These are phyloP conservation scores for Chaetomidium leptoderma DNA, from an alignment of 495 filamentous ascomycete species.

Conservation along the genomic window DNA sequence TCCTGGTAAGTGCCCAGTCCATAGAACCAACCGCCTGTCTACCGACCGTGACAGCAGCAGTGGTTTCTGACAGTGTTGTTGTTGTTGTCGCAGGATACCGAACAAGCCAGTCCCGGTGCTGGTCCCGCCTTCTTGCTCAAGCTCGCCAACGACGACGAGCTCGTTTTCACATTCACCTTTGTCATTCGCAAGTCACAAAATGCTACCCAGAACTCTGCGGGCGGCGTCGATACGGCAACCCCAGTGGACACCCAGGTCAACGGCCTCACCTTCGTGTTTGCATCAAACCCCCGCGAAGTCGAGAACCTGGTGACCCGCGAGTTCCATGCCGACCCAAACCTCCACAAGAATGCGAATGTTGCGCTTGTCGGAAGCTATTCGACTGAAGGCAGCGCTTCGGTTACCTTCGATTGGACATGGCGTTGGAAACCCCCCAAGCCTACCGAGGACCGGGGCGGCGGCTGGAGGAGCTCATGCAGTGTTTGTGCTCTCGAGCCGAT, in stretches of 20 bases:
- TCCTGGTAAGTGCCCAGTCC: constrained; percentile 71
- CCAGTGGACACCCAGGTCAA: constrained; percentile 71
- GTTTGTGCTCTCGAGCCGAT: constrained; percentile 39
- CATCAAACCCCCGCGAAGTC: constrained; percentile 75
- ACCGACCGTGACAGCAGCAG: not conserved
- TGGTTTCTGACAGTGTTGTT: constrained; percentile 2
- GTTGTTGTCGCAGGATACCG: constrained; percentile 63
- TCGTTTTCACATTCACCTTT: constrained; percentile 89
- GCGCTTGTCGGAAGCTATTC: constrained; percentile 83
- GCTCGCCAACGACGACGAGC: constrained; percentile 82
- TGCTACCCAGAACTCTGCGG: constrained; percentile 28
- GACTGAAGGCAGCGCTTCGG: constrained; percentile 72
- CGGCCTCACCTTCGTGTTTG: constrained; percentile 88
- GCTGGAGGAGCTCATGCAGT: constrained; percentile 93
- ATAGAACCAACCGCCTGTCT: not conserved
- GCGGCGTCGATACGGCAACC: constrained; percentile 39
- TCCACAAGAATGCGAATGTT: constrained; percentile 96
- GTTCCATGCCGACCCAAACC: constrained; percentile 93
- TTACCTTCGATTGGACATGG: constrained; percentile 94
- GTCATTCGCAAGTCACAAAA: constrained; percentile 66
- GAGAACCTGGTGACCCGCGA: constrained; percentile 92
- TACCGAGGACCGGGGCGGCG: constrained; percentile 77
- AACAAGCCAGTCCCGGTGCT: constrained; percentile 51
- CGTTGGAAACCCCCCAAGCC: constrained; percentile 88
- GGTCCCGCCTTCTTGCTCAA: constrained; percentile 78